Conservation (phyloP, 768 basidiomycete genomes). For the Nidularia pulvinata region DNA sequence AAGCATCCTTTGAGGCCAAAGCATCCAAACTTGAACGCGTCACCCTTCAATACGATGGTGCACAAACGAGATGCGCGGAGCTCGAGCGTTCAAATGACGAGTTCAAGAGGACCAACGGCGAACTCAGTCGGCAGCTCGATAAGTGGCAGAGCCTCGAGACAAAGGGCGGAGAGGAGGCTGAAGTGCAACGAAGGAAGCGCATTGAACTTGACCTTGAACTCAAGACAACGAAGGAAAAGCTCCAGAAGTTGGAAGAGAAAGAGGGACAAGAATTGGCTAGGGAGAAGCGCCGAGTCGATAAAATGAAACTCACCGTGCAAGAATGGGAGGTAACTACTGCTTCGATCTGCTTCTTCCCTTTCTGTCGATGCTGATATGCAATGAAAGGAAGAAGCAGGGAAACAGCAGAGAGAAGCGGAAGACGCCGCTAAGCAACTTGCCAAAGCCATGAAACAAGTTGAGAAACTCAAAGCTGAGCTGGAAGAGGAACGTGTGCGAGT, state of each 20-base stretch:
- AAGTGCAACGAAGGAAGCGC: conserved; percentile 50
- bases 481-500: conserved; percentile 30
- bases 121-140: conserved; percentile 63
- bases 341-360: conserved; percentile 1
- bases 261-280: conserved; percentile 35
- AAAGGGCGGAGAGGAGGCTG: conserved; percentile 60
- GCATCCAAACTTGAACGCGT: conserved; percentile 56
- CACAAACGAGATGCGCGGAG: conserved; percentile 49
- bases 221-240: conserved; percentile 38
- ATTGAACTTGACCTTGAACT: conserved; percentile 57
- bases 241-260: conserved; percentile 32
- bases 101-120: conserved; percentile 49
- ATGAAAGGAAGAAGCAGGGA: conserved; percentile 34
- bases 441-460: conserved; percentile 38
- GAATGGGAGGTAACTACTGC: conserved; percentile 43
- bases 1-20: conserved; percentile 42
- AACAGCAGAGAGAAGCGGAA: conserved; percentile 31
- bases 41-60: conserved; percentile 56
- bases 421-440: conserved; percentile 27
- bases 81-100: conserved; percentile 59
- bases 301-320: conserved; percentile 34
- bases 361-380: neutral
- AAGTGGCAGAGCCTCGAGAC: conserved; percentile 71
- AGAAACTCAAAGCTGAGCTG: conserved; percentile 43
- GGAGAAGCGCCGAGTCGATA: conserved; percentile 37